Evolutionary conservation across 352 stramenopile genomes (phyloP).

Genomic region (Proteromonas lacertae): DNA sequence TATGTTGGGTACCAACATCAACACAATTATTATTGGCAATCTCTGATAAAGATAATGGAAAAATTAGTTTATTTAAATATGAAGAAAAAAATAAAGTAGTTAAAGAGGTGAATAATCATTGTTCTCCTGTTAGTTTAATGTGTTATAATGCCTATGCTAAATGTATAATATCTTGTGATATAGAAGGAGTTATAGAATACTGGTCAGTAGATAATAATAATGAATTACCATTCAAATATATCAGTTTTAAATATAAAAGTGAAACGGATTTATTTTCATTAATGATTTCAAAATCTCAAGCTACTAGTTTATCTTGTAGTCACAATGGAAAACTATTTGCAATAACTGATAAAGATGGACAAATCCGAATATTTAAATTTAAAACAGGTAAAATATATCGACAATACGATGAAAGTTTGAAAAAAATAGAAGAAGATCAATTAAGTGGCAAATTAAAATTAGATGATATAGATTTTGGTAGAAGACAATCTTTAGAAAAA

Average conservation of each 20-base stretch:
- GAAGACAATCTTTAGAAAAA: constrained; percentile 34
- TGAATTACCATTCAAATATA: constrained; percentile 7
- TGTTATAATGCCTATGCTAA: constrained; percentile 36
- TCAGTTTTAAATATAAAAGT: constrained; percentile 54
- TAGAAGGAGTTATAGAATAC: constrained; percentile 60
- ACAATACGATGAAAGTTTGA: constrained; percentile 44
- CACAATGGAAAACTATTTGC: constrained; percentile 29
- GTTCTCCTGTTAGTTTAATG: constrained; percentile 21
- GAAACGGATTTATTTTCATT: constrained; percentile 80
- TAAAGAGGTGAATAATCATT: background rate
- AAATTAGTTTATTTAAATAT: constrained; percentile 41
- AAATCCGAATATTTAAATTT: constrained; percentile 53
- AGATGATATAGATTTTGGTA: constrained; percentile 35
- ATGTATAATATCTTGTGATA: constrained; percentile 55
- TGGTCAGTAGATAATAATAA: constrained; percentile 19
- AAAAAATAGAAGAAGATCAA: constrained; percentile 21
- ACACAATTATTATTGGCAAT: constrained; percentile 22
- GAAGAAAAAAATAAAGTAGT: constrained; percentile 14
- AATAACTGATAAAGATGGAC: constrained; percentile 33
- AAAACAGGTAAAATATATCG: constrained; percentile 35
- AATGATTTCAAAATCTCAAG: constrained; percentile 47
- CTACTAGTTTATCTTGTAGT: background rate
- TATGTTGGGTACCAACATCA: constrained; percentile 10
- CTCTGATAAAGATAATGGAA: constrained; percentile 19
- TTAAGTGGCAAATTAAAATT: constrained; percentile 23